Evolutionary conservation across 805 yeast species (phyloP).

Genomic region (Barnettozyma siamensis): DNA sequence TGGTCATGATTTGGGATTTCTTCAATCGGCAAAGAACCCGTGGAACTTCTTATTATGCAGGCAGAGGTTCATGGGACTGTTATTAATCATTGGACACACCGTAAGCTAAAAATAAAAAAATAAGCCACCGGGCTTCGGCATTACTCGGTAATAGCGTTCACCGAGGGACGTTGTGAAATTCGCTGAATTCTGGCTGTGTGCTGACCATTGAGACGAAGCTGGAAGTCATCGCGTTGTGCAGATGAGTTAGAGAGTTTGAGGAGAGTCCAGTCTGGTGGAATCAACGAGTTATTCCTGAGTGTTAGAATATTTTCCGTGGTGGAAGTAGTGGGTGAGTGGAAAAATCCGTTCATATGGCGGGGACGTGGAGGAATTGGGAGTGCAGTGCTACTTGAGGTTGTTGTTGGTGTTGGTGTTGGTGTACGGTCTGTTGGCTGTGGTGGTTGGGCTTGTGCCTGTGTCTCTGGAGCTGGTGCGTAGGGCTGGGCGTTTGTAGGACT

Average conservation of each 20-base stretch:
- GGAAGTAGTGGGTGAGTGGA: not conserved
- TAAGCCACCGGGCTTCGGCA: too few species aligned
- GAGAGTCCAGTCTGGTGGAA: slow-evolving; percentile 25
- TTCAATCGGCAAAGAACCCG: too few species aligned
- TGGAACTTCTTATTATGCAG: too few species aligned
- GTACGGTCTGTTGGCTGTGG: not conserved
- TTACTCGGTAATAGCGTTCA: not conserved
- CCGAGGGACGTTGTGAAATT: slow-evolving; percentile 4
- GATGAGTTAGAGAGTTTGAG: slow-evolving; percentile 17
- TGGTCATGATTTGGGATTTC: too few species aligned
- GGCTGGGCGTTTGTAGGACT: too few species aligned
- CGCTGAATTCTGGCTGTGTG: slow-evolving; percentile 12
- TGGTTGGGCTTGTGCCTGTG: not conserved
- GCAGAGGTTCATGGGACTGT: too few species aligned
- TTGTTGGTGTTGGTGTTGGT: not conserved
- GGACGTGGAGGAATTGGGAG: not conserved
- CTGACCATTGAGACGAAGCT: slow-evolving; percentile 9
- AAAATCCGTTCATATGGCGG: not conserved
- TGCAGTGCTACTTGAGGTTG: not conserved
- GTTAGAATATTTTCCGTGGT: slow-evolving; percentile 1
- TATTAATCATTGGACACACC: too few species aligned
- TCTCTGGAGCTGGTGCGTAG: slow-evolving; percentile 1
- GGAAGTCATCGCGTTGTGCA: slow-evolving; percentile 8
- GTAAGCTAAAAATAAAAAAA: too few species aligned
- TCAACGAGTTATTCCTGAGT: slow-evolving; percentile 11